Conservation (phyloP, 257 asterid genomes). For the Capsicum pubescens region DNA sequence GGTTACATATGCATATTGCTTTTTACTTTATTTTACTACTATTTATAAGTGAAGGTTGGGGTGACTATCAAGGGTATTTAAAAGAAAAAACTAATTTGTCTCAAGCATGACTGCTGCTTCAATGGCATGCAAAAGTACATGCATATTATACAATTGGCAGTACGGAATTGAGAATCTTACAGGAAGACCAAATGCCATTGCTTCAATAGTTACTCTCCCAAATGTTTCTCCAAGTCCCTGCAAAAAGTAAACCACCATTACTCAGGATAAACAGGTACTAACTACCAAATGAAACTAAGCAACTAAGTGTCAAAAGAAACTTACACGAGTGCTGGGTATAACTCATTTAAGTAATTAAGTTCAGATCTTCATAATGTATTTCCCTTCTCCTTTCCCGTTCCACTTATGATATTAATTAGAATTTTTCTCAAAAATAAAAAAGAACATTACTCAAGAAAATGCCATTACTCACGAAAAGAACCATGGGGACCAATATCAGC, state of each 20-base stretch:
- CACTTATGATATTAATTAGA: neutral
- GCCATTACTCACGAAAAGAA: neutral
- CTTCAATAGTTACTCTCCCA: slow-evolving; percentile 98
- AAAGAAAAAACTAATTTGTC: neutral
- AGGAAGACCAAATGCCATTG: slow-evolving; percentile 99
- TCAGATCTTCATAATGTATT: neutral
- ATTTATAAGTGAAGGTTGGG: too few relatives aligned
- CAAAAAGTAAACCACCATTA: slow-evolving; percentile 25
- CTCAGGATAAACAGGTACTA: neutral
- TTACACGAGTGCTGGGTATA: neutral
- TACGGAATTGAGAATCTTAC: slow-evolving; percentile 50
- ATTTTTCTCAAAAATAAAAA: neutral
- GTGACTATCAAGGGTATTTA: neutral
- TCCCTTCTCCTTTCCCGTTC: neutral
- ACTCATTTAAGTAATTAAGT: neutral
- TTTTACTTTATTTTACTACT: too few relatives aligned
- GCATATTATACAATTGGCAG: slow-evolving; percentile 13
- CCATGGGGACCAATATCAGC: slow-evolving; percentile 12
- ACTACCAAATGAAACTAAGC: slow-evolving; percentile 12
- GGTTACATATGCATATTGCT: too few relatives aligned
- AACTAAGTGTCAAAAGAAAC: neutral
- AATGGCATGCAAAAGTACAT: neutral
- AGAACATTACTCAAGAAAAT: neutral
- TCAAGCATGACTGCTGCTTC: neutral
- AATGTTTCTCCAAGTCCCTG: slow-evolving; percentile 99